Conservation (phyloP, 1,284 basidiomycete genomes). For the Ustilago nuda region DNA sequence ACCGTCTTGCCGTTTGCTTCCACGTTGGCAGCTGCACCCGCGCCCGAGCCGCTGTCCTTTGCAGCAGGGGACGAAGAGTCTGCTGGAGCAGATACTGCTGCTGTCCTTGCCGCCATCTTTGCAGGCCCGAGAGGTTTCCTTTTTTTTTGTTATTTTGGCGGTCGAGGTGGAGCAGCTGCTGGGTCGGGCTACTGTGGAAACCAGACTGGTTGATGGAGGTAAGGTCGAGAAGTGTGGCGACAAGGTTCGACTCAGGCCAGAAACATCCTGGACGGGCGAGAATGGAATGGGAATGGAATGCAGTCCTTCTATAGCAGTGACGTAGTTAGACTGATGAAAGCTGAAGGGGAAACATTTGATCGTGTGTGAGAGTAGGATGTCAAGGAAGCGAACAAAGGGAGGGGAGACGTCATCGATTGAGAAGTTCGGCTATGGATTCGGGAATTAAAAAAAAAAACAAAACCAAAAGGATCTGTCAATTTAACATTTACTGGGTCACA, state of each 20-base stretch:
- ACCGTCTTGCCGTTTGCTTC: slow-evolving; percentile 11
- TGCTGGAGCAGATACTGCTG: background rate
- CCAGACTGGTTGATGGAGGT: background rate
- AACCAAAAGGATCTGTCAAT: background rate
- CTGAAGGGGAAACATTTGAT: background rate
- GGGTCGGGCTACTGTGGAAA: background rate
- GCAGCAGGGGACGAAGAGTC: slow-evolving; percentile 26
- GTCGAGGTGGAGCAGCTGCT: background rate
- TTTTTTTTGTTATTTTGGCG: background rate
- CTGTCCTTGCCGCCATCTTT: slow-evolving; percentile 24
- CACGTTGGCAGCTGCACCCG: slow-evolving; percentile 19
- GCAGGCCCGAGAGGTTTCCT: background rate
- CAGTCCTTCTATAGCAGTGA: background rate
- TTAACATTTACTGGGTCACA: background rate
- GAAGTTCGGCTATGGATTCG: slow-evolving; percentile 6
- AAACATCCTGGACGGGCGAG: background rate
- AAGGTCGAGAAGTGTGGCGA: background rate
- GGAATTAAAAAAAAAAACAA: background rate
- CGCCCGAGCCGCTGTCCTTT: slow-evolving; percentile 9
- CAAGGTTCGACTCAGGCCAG: background rate
- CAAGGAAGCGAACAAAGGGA: background rate
- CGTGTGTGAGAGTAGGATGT: background rate
- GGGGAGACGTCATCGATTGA: slow-evolving; percentile 9
- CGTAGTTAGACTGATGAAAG: background rate
- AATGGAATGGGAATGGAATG: background rate